Evolutionary conservation across 108 stramenopile genomes (phyloP), one percentile per base, ranked within the genome.

Genomic region (Fragilaria crotonensis): DNA sequence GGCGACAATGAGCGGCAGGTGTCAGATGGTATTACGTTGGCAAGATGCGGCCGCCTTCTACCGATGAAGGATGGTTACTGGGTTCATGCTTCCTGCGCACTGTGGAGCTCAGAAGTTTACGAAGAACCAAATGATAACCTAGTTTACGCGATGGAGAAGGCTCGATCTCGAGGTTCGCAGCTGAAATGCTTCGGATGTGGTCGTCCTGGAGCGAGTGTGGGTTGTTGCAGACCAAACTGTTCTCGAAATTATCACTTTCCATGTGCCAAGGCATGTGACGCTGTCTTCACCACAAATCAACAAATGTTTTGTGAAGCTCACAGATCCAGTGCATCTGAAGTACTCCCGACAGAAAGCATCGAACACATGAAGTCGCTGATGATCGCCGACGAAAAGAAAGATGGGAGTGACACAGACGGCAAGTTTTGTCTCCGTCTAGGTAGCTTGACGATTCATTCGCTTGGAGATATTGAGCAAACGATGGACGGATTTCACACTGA

Each of bases 101-200:
- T 80, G 0, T 87, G 81, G 81, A 78, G 76, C 54, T 77, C 76
- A 4, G 85, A 86, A 61, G 76, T 76, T 7, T 86, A 67, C 64
- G 79, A 80, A 60, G 56, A 62, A 22, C 47, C 75, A 52, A 52
- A 45, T 47, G 79, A 73, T 44, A 78, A 74, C 22, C 27, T 63
- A 7, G 31, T 84, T 9, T 45, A 74, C 47, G 71, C 68, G 9
- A 65, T 78, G 54, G 79, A 78, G 44, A 80, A 78, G 54, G 83
- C 83, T 1, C 67, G 79, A 51, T 69, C 73, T 30, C 73, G 83
- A 25, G 83, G 83, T 4, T 45, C 72, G 1, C 78, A 84, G 63
- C 55, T 84, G 21, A 73, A 73, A 33, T 84, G 83, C 49, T 84
- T 84, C 67, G 83, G 83, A n/a, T 84, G 83, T 50, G 79, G 83